These are phyloP conservation scores for Kitagawia praeruptora DNA, from an alignment of 129 eudicot species.

Conservation along the genomic window DNA sequence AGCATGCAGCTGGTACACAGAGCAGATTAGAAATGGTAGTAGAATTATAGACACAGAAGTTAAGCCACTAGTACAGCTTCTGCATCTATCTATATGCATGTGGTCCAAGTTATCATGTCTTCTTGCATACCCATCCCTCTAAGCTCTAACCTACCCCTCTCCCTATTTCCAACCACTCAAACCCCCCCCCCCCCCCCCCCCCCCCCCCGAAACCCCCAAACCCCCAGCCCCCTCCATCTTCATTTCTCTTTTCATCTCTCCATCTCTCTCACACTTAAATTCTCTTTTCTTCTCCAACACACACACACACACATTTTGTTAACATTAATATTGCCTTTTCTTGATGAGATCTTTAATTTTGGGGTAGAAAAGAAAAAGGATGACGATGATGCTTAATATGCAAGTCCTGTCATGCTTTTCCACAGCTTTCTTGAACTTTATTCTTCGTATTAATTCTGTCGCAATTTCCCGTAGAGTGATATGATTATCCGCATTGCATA, in stretches of 20 bases:
- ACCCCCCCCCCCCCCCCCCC: neutral
- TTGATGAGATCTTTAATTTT: neutral
- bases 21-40: neutral
- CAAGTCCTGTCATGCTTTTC: slow-evolving; percentile 57
- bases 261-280: neutral
- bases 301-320: neutral
- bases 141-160: neutral
- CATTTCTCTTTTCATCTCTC: neutral
- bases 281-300: neutral
- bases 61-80: neutral
- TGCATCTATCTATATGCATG: neutral
- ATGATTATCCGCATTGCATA: neutral
- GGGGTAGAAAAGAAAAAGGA: too few species aligned
- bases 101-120: slow-evolving; percentile 1
- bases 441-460: neutral
- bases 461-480: too few species aligned
- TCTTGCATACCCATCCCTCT: slow-evolving; percentile 6
- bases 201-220: neutral
- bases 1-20: slow-evolving; percentile 5
- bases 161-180: neutral
- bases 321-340: neutral
- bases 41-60: neutral
- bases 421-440: slow-evolving; percentile 96
- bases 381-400: neutral
- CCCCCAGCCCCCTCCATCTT: neutral